Evolutionary conservation across 2,329 filamentous ascomycete species (phyloP), one percentile per base, ranked within the genome.

Genomic region (Pyrenophora graminea): DNA sequence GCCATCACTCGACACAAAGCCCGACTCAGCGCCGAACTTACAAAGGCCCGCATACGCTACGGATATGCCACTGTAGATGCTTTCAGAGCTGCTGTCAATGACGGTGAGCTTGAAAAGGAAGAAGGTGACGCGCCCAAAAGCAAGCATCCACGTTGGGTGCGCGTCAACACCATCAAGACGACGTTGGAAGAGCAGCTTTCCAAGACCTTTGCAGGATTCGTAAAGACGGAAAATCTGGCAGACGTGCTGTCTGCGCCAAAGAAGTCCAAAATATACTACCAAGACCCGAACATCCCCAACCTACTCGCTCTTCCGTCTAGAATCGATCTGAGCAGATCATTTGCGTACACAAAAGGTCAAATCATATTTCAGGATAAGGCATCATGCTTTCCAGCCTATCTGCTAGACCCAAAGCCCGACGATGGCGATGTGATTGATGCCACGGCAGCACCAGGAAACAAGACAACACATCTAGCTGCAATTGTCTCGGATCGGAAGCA

Each of bases 341-440:
- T 82, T 12, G 88, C 91, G 0, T 97, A 97, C 72, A 81, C 77
- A 12, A 78, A 82, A 1, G 93, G 93, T 1, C 82, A 85, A 39
- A 84, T 97, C 45, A 96, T 97, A 53, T 78, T 97, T 19, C 94
- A 99, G 71, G 94, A 97, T 68, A 97, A 97, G 73, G 93, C 94
- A 0, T 97, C 92, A 0, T 99, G 94, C 69, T 97, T 99, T 66
- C 94, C 94, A 0, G 94, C 93, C 0, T 94, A 94, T 68, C 79
- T 99, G 2, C 78, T 99, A 0, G 81, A 96, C 44, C 85, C 88
- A 0, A 76, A 76, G 0, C 76, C 84, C 7, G 78, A 83, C 50
- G 83, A 87, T 58, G 90, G 90, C 19, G 85, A 94, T 65, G 79
- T 95, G 7, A 84, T 97, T n/a, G 94, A 99, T 72, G 90, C 90